phyloP scores from a whole-genome alignment of 768 basidiomycete species.

The Trichaptum fuscoviolaceum region DNA sequence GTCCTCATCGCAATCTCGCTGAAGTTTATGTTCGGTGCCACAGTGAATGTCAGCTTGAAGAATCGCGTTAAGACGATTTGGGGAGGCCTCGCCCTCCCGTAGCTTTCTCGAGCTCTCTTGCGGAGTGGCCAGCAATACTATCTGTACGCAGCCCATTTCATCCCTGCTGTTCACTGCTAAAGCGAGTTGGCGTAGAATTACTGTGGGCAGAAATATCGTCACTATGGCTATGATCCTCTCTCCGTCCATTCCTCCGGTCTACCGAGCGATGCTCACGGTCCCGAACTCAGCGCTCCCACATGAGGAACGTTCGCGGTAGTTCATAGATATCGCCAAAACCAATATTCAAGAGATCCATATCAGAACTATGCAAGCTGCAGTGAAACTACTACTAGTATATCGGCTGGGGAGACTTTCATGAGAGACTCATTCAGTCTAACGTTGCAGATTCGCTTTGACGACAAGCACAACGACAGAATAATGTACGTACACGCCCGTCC shows the following conservation, averaged over 20 bases:
- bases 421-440: too few relatives aligned
- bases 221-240: slow-evolving; percentile 18
- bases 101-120: background rate
- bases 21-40: background rate
- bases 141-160: background rate
- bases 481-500: too few relatives aligned
- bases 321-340: background rate
- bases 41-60: background rate
- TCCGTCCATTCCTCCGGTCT: slow-evolving; percentile 17
- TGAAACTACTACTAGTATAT: too few relatives aligned
- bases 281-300: slow-evolving; percentile 21
- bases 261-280: slow-evolving; percentile 20
- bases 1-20: slow-evolving; percentile 30
- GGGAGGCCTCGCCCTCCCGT: background rate
- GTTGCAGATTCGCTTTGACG: too few relatives aligned
- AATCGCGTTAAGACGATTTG: background rate
- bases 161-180: too few relatives aligned
- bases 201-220: slow-evolving; percentile 27
- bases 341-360: too few relatives aligned
- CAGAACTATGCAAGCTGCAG: too few relatives aligned
- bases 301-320: background rate
- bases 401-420: too few relatives aligned
- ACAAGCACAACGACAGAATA: too few relatives aligned
- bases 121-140: slow-evolving; percentile 2
- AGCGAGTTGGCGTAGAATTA: too few relatives aligned